Evolutionary conservation across 768 basidiomycete species (phyloP), one percentile per base, ranked within the genome.

Genomic region (Dioszegia aurantiaca): DNA sequence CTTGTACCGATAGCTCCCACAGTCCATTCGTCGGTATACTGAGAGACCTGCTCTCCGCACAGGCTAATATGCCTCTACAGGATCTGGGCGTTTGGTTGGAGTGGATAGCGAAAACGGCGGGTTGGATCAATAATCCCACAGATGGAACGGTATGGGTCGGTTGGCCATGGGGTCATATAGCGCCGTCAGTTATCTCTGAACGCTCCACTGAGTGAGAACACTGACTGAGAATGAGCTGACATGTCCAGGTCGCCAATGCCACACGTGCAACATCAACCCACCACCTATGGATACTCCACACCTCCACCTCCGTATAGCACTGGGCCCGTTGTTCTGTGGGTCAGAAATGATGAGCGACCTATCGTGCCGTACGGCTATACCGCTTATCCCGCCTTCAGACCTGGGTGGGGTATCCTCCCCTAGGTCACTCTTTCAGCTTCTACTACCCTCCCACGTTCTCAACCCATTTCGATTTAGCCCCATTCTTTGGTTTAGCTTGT

Each of bases 151-250:
- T 21, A 30, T 49, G 31, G 48, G 48, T 1, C 11, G 48, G 37
- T 31, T 47, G 46, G 46, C 14, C 30, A 19, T 49, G 48, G 48
- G 48, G 33, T n/a, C 14, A 26, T 47, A 47, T 47, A 2, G 46
- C 46, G 33, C 33, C 33, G 33, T 33, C 33, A 33, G 8, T 33
- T n/a, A n/a, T n/a, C n/a, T n/a, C n/a, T n/a, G n/a, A n/a, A n/a
- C n/a, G 48, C 33, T 6, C 33, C 14, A 33, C 6, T 6, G 33
- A 33, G 33, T 33, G 8, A 33, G 33, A 33, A 6, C 33, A 33
- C 33, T 14, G 6, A 33, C 31, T 2, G 31, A 37, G 12, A 21
- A 30, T 21, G 24, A 14, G 28, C 26, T 28, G n/a, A n/a, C n/a
- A n/a, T n/a, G 11, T 41, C 40, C 14, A 33, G 33, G 33, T 14